Evolutionary conservation across 306 rosid species (phyloP).

Genomic region (Vigna unguiculata): DNA sequence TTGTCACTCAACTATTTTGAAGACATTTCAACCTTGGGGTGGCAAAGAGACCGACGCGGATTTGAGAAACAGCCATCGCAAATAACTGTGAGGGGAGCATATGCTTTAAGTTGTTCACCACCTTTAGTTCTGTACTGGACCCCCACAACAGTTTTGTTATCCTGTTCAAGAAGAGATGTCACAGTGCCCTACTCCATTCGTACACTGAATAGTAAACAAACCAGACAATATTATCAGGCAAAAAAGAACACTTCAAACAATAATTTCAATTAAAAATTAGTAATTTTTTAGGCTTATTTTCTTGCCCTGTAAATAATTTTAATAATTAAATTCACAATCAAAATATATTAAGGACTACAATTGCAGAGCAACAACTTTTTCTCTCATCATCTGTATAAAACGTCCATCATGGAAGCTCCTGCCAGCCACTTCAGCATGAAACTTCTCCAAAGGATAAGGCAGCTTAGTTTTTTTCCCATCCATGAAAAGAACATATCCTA

Average conservation of each 20-base stretch:
- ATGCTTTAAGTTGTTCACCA: conserved; percentile 56
- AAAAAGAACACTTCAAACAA: no score
- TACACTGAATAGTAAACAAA: conserved; percentile 50
- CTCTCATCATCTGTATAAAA: conserved; percentile 72
- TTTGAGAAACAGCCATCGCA: conserved; percentile 86
- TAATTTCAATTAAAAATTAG: neutral
- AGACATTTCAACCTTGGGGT: conserved; percentile 57
- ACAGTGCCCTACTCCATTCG: conserved; percentile 69
- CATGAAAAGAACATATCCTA: conserved; percentile 74
- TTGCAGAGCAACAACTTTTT: conserved; percentile 62
- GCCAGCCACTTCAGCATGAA: conserved; percentile 64
- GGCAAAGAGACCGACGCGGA: conserved; percentile 65
- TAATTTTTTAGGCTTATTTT: neutral
- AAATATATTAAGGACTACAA: conserved; percentile 48
- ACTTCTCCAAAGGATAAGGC: conserved; percentile 68
- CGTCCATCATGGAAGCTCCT: conserved; percentile 84
- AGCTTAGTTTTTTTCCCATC: conserved; percentile 58
- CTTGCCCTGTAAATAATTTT: neutral
- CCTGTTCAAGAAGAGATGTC: conserved; percentile 62
- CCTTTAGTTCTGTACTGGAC: conserved; percentile 69
- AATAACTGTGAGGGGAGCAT: conserved; percentile 70
- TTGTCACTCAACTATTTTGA: conserved; percentile 17
- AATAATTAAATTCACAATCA: neutral
- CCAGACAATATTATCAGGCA: no score
- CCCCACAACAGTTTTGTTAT: conserved; percentile 64